Percentiles rank a stretch among this genome's conserved stretches.
These are phyloP conservation scores for Pythium brassicae DNA, from an alignment of 352 stramenopile genomes.

Conservation along the genomic window DNA sequence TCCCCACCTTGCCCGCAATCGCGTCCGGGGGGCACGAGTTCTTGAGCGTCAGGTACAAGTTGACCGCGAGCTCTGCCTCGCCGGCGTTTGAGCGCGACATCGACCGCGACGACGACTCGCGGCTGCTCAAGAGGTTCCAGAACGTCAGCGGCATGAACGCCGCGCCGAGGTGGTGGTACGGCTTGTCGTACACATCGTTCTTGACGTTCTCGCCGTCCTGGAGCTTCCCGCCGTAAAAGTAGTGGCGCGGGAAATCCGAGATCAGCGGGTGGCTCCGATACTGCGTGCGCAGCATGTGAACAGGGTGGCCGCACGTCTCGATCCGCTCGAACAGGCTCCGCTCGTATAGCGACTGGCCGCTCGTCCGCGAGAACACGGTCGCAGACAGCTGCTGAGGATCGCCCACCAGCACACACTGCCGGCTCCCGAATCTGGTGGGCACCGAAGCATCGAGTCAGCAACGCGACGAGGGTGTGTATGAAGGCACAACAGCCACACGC, in stretches of 20 bases:
- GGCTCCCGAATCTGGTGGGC: slow-evolving; percentile 70
- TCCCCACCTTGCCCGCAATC: slow-evolving; percentile 77
- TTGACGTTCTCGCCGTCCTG: slow-evolving; percentile 83
- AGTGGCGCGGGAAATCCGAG: slow-evolving; percentile 78
- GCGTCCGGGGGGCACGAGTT: slow-evolving; percentile 76
- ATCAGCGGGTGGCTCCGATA: slow-evolving; percentile 84
- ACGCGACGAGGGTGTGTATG: too few relatives aligned
- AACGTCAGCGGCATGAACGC: slow-evolving; percentile 83
- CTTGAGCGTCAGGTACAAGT: slow-evolving; percentile 84
- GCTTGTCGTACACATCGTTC: slow-evolving; percentile 51
- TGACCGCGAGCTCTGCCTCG: slow-evolving; percentile 81
- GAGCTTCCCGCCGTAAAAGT: slow-evolving; percentile 83
- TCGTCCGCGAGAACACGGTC: slow-evolving; percentile 90
- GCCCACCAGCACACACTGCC: slow-evolving; percentile 90
- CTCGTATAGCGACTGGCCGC: slow-evolving; percentile 83
- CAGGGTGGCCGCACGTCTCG: slow-evolving; percentile 81
- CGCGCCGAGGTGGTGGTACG: slow-evolving; percentile 71
- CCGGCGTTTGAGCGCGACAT: slow-evolving; percentile 80
- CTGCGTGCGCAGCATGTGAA: slow-evolving; percentile 88
- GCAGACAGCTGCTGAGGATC: slow-evolving; percentile 92
- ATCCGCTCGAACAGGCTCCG: slow-evolving; percentile 91
- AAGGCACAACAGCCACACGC: neutral
- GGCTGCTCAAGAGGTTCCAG: slow-evolving; percentile 80
- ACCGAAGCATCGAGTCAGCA: neutral
- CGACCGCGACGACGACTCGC: slow-evolving; percentile 62